Base-by-base conservation (phyloP, 768 basidiomycete species). In the Hygrophorus pudorinus region DNA sequence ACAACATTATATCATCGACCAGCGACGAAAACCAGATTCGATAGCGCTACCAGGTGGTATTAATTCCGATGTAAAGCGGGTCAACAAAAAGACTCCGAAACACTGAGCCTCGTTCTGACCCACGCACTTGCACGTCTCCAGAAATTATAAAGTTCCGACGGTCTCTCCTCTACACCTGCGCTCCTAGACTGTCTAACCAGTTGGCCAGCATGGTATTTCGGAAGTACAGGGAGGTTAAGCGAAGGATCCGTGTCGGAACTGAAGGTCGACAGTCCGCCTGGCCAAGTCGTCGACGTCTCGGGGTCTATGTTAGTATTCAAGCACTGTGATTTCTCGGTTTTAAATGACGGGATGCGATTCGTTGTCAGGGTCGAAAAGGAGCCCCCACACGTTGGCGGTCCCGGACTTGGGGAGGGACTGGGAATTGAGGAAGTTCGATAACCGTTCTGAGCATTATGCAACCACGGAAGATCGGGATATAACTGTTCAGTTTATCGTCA, bases 301-400 rank as follows among this genome's bases (percentile, higher is more conserved):
- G 45, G 46, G 40, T 56, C 51, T 16, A 59, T 52, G 51, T 56
- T 33, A 53, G 59, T 44, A 51, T 67, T 49, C 38, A 64, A 64
- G 37, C 59, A 43, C 44, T 58, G 56, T 17, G 64, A 66, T 48
- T 55, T 59, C 52, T 71, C 59, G 4, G 66, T 64, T 34, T 53
- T 53, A 46, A 65, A 63, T 12, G 67, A 69, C 14, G 59, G 53
- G 38, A 51, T 49, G 16, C 61, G 17, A 57, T 56, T 28, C 53
- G 53, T 33, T 59, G 50, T 9, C 63, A 61, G 13, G 50, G 46
- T 44, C 13, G 35, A 32, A 13, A 44, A 18, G 20, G 43, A 35
- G 18, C 13, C 14, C 12, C n/a, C 34, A 10, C 27, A 10, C 9
- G 29, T 11, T 30, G 38, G 20, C 3, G n/a, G n/a, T 12, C 21